phyloP scores from a whole-genome alignment of 2,329 filamentous ascomycete species.

The Hirsutella thompsonii region DNA sequence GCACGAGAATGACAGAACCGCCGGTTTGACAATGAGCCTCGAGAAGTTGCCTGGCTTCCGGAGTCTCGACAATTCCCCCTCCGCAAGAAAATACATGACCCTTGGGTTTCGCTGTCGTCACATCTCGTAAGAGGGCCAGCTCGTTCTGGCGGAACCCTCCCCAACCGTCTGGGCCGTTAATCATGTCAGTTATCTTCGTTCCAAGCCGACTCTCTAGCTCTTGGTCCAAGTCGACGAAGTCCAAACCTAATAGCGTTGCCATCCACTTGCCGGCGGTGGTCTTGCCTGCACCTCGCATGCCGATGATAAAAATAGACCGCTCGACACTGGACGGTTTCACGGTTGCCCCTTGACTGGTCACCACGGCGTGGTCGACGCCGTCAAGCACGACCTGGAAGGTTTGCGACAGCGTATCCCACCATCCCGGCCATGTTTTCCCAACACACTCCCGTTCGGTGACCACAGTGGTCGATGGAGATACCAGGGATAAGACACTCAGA shows the following conservation, averaged over 20 bases:
- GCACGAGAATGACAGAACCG: constrained; percentile 76
- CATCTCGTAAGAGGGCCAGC: constrained; percentile 56
- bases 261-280: constrained; percentile 88
- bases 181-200: constrained; percentile 75
- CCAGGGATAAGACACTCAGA: constrained; percentile 76
- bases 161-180: constrained; percentile 64
- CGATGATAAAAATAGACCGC: constrained; percentile 82
- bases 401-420: constrained; percentile 83
- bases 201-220: constrained; percentile 67
- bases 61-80: constrained; percentile 81
- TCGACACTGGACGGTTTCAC: constrained; percentile 15
- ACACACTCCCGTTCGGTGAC: constrained; percentile 86
- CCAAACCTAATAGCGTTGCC: constrained; percentile 58
- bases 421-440: constrained; percentile 96
- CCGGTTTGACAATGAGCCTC: constrained; percentile 59
- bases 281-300: constrained; percentile 95
- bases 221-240: constrained; percentile 76
- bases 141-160: constrained; percentile 77
- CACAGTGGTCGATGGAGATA: constrained; percentile 57
- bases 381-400: constrained; percentile 66
- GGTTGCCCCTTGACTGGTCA: constrained; percentile 6
- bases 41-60: constrained; percentile 66
- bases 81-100: constrained; percentile 86
- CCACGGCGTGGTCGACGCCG: constrained; percentile 53
- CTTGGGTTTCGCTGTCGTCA: constrained; percentile 60